Base-by-base conservation (phyloP, 176 grass and related monocot species). In the Avena insularis region DNA sequence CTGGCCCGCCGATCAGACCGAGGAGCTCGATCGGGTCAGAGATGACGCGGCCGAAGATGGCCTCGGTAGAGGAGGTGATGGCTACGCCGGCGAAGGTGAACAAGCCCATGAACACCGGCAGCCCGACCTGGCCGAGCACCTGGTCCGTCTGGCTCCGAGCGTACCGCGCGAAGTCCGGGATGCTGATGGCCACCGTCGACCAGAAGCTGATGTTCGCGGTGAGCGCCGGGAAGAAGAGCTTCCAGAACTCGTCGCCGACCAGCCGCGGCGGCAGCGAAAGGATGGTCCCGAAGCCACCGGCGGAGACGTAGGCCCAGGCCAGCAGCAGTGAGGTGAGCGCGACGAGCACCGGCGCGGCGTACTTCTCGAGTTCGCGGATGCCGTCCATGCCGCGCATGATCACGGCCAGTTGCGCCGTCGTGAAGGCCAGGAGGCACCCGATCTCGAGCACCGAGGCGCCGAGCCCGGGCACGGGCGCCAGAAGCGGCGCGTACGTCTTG, bases 301-400 rank as follows among this genome's bases (percentile, higher is more conserved):
- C 74, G 50, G 74, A 54, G 49, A 77, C 74, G 50, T 55, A 77
- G 27, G 74, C 74, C 74, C 74, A 77, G 74, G 49, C 50, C 15
- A 77, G 74, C 49, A 77, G 50, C 49, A 16, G 14, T 15, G 49
- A 77, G 74, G 74, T 77, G 74, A 77, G 74, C 74, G 74, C 49
- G 8, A 77, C 74, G 74, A 77, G 74, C 25, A 77, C 50, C 74
- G 74, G 74, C 27, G 74, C 74, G 16, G 74, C 14, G 50, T 77
- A 77, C 0, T 55, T 17, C 50, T 77, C 74, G 9, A 77, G 74
- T 15, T 77, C 25, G 8, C 74, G 74, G 49, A 77, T 77, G 27
- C 4, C 74, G 74, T 77, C 74, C 74, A 77, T 77, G 27, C 74
- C 74, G 74, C 74, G 74, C 74, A 77, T 55, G 49, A 77, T 77